Evolutionary conservation across 192 early-diverging fungal species (phyloP).

Genomic region (Podila horticola): DNA sequence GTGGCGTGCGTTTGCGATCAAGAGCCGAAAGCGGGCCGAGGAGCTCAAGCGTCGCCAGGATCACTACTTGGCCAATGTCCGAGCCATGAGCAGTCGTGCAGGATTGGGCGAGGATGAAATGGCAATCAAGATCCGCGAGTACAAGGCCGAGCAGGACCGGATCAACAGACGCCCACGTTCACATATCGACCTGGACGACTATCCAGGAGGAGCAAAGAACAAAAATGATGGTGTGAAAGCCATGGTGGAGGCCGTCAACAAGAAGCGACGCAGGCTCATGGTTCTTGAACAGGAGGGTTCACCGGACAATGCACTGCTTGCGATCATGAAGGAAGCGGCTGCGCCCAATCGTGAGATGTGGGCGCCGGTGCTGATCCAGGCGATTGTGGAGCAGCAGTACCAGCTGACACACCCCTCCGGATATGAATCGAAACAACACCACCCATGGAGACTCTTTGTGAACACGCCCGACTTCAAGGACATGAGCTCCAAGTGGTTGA

Average conservation of each 20-base stretch:
- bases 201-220: neutral
- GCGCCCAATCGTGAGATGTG: conserved; percentile 35
- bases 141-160: conserved; percentile 19
- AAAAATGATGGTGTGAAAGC: conserved; percentile 15
- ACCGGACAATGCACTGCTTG: conserved; percentile 26
- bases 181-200: neutral
- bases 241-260: conserved; percentile 13
- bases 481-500: conserved; percentile 36
- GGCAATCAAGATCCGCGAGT: conserved; percentile 23
- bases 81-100: conserved; percentile 37
- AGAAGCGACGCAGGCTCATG: conserved; percentile 32
- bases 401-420: neutral
- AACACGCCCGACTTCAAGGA: conserved; percentile 27
- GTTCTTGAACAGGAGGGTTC: conserved; percentile 32
- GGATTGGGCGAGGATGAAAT: conserved; percentile 10
- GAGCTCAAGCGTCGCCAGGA: conserved; percentile 29
- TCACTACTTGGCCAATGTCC: conserved; percentile 30
- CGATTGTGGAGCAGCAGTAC: conserved; percentile 23
- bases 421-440: conserved; percentile 6
- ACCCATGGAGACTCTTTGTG: conserved; percentile 33
- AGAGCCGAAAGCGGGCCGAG: conserved; percentile 19
- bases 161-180: neutral
- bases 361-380: conserved; percentile 25
- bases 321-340: conserved; percentile 23
- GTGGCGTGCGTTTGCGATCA: conserved; percentile 17